Percentiles rank a stretch among this genome's conserved stretches.
These are phyloP conservation scores for Candida freyschussii DNA, from an alignment of 1,139 yeast genomes.

Conservation along the genomic window DNA sequence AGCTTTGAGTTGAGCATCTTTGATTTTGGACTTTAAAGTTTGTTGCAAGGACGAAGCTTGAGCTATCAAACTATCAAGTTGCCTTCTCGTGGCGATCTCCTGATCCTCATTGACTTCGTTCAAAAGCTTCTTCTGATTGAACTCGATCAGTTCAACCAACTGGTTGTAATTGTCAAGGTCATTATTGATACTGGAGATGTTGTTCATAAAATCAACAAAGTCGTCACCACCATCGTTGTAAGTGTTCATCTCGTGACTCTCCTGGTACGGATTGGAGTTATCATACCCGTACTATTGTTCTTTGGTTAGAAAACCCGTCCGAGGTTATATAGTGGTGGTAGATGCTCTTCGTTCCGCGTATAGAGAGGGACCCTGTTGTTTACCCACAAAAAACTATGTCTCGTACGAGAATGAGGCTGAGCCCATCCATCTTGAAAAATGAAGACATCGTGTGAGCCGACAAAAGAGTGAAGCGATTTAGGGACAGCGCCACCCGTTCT, in stretches of 20 bases:
- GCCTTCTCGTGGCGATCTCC: conserved; percentile 64
- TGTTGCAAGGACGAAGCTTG: conserved; percentile 79
- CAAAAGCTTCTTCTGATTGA: conserved; percentile 75
- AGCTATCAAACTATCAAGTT: conserved; percentile 69
- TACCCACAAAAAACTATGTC: no score
- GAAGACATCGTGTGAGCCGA: no score
- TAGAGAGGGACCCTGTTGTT: no score
- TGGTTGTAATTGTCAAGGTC: conserved; percentile 77
- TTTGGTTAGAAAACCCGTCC: no score
- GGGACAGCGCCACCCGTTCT: no score
- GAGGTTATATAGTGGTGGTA: no score
- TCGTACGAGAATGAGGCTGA: no score
- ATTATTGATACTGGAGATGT: conserved; percentile 76
- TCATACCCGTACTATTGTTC: conserved; percentile 23
- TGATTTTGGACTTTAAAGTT: conserved; percentile 69
- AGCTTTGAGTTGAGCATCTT: conserved; percentile 69
- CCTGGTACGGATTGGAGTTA: conserved; percentile 25
- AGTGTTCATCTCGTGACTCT: conserved; percentile 21
- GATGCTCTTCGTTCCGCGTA: no score
- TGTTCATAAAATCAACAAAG: conserved; percentile 75
- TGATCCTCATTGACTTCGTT: conserved; percentile 84
- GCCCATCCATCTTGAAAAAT: no score
- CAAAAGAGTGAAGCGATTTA: no score
- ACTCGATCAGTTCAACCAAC: conserved; percentile 71
- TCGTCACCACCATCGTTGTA: conserved; percentile 37